Evolutionary conservation across 129 eudicot genomes (phyloP).

Genomic region (Erigeron canadensis): DNA sequence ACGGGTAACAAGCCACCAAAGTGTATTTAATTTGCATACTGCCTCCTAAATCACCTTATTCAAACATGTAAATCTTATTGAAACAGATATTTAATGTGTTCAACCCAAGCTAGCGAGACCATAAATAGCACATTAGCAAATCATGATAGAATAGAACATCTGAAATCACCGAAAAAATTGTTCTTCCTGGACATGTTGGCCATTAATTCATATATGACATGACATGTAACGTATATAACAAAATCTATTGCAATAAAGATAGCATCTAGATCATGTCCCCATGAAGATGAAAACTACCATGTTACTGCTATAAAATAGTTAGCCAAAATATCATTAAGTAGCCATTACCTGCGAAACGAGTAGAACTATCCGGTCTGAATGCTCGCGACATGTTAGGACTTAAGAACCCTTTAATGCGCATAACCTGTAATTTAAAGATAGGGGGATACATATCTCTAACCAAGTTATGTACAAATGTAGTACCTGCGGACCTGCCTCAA

Average conservation of each 20-base stretch:
- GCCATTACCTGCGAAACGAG: slow-evolving; percentile 88
- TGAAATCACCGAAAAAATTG: neutral
- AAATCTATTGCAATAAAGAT: neutral
- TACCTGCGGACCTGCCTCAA: slow-evolving; percentile 77
- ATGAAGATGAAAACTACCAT: neutral
- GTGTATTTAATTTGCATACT: neutral
- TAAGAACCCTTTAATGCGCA: slow-evolving; percentile 94
- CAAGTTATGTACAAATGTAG: neutral
- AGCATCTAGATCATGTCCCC: neutral
- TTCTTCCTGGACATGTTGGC: neutral
- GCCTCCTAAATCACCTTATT: neutral
- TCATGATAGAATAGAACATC: slow-evolving; percentile 1
- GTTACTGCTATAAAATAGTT: neutral
- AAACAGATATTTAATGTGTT: neutral
- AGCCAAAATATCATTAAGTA: neutral
- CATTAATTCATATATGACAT: neutral
- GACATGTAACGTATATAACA: neutral
- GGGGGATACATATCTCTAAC: neutral
- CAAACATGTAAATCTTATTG: neutral
- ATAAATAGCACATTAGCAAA: neutral
- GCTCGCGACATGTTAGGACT: slow-evolving; percentile 87
- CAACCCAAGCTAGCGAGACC: neutral
- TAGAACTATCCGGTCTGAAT: slow-evolving; percentile 95
- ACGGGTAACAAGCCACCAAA: neutral
- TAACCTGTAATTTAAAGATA: slow-evolving; percentile 55